phyloP scores from a whole-genome alignment of 2,329 filamentous ascomycete species.

The Colletotrichum tofieldiae region DNA sequence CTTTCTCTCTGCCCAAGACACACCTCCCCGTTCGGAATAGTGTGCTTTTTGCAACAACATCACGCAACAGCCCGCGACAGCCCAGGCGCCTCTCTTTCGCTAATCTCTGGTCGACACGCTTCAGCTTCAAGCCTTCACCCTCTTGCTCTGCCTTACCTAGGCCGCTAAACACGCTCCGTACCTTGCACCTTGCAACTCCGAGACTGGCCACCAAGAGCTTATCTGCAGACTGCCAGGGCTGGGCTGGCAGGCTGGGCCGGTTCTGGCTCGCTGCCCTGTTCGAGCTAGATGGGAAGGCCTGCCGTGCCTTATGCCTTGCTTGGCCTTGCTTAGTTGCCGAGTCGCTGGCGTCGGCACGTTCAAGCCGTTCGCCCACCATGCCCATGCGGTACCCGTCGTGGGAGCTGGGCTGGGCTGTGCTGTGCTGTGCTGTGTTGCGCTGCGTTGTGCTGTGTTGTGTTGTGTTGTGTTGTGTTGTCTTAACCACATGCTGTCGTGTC shows the following conservation, averaged over 20 bases:
- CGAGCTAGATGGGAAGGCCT: background rate
- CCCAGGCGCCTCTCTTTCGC: conserved; percentile 2
- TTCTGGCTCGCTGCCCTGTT: background rate
- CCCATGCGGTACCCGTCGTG: background rate
- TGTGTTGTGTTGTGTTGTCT: background rate
- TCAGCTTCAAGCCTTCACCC: background rate
- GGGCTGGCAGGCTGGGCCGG: background rate
- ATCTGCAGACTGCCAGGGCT: background rate
- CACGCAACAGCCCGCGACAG: background rate
- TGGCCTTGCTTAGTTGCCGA: conserved; percentile 10
- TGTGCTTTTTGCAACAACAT: conserved; percentile 20
- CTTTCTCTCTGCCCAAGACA: conserved; percentile 40
- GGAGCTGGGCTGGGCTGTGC: background rate
- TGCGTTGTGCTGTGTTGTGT: background rate
- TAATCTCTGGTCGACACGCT: conserved; percentile 18
- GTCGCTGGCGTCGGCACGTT: conserved; percentile 12
- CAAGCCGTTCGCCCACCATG: background rate
- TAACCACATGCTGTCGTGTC: background rate
- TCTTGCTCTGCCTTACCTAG: background rate
- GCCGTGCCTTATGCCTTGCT: background rate
- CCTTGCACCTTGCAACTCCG: background rate
- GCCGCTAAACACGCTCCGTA: background rate
- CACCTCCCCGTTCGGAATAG: conserved; percentile 35
- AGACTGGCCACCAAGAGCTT: background rate
- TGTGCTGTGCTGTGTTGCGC: background rate